Base-by-base conservation (phyloP, 352 stramenopile species). In the Phytophthora uliginosa region DNA sequence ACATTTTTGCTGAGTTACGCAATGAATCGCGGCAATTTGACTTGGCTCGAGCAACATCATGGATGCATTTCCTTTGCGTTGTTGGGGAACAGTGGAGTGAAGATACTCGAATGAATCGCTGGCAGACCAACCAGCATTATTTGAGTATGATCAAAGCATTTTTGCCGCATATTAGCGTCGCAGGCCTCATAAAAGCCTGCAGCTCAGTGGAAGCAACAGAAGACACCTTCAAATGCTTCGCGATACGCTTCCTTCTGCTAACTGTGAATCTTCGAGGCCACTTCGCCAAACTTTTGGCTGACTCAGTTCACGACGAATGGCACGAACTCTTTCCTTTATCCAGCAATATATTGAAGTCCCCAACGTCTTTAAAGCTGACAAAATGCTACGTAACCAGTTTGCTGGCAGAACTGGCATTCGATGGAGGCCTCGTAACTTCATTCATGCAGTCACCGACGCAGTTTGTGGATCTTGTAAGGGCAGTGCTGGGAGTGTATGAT, bases 51-150 rank as follows among this genome's bases (percentile, higher is more conserved):
- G 48, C 55, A 20, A 58, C 9, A 26, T 20, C 34, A 40, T 58
- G 62, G 38, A 17, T 71, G 45, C 50, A 67, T 58, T 62, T 75
- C 9, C 7, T 75, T n/a, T 75, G 69, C 18, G 70, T 59, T 10
- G 15, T 66, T 48, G 61, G 47, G 9, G 69, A 75, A 18, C 55
- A 68, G 53, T 75, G 62, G 63, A 53, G 55, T 26, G 8, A 53
- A 26, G 45, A 3, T 34, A 17, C 26, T 24, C 38, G 13, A 10
- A 22, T 53, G 7, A 28, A 70, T 1, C 18, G 53, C 13, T 26
- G 24, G 7, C 28, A 48, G 8, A 48, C 45, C 26, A 42, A 47
- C 7, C 33, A 56, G 31, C 22, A 66, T 15, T 31, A 10, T 36
- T 40, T 42, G 20, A 24, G 26, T 36, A 18, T 12, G 17, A 26